A percentile compares a stretch with the other conserved stretches of the same genome.
Evolutionary conservation across 441 rosid genomes (phyloP).

Genomic region (Euphorbia schlechtendalii): DNA sequence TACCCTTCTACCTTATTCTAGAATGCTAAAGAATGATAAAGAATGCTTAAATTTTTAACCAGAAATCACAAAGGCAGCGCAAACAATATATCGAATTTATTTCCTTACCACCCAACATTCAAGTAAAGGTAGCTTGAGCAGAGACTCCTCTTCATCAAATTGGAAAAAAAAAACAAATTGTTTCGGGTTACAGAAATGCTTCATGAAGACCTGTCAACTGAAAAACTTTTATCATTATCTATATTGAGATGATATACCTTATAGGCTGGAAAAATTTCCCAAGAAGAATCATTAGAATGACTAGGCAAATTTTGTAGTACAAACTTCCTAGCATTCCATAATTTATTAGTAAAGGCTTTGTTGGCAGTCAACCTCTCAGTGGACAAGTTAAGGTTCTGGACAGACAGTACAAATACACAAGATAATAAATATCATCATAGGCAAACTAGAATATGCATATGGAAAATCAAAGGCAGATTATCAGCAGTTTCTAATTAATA

Average conservation of each 20-base stretch:
- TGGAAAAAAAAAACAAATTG: constrained; percentile 24
- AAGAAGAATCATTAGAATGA: constrained; percentile 55
- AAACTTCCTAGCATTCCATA: constrained; percentile 99
- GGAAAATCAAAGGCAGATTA: too few species aligned
- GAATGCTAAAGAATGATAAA: too few species aligned
- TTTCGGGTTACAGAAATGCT: constrained; percentile 13
- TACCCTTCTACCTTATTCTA: too few species aligned
- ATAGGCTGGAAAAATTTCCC: constrained; percentile 55
- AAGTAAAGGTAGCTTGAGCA: too few species aligned
- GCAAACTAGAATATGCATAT: constrained; percentile 15
- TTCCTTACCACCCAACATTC: too few species aligned
- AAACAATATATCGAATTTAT: too few species aligned
- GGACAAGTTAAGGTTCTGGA: constrained; percentile 88
- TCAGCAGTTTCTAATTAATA: too few species aligned
- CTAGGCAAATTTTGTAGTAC: constrained; percentile 74
- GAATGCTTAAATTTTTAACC: too few species aligned
- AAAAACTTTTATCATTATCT: too few species aligned
- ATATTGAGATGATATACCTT: constrained; percentile 40
- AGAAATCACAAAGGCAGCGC: too few species aligned
- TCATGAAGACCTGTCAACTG: constrained; percentile 1
- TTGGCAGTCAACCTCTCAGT: constrained; percentile 89
- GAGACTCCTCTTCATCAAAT: constrained; percentile 73
- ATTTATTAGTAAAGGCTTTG: constrained; percentile 91
- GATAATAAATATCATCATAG: constrained; percentile 17
- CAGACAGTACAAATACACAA: constrained; percentile 18